These are phyloP conservation scores for Blastocystis sp. DNA, from an alignment of 352 stramenopile species.

Conservation along the genomic window DNA sequence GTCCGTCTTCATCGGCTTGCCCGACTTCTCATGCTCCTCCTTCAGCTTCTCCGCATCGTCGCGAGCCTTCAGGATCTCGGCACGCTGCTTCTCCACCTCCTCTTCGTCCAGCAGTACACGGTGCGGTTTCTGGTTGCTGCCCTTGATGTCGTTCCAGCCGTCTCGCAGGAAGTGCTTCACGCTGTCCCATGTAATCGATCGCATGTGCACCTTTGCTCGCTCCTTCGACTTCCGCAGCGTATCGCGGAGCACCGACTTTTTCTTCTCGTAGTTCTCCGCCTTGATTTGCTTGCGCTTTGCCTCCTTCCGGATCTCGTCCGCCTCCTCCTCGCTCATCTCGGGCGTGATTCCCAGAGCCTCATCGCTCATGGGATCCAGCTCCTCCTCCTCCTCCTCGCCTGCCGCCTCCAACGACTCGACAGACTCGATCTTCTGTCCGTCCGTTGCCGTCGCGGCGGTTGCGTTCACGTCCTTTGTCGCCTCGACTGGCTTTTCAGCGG, in stretches of 20 bases:
- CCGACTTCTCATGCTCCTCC: constrained; percentile 33
- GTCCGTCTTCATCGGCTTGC: constrained; percentile 36
- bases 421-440: background rate
- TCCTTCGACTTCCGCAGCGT: constrained; percentile 20
- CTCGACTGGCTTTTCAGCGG: background rate
- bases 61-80: constrained; percentile 34
- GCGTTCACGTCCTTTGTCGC: background rate
- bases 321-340: constrained; percentile 52
- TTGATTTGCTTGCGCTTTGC: constrained; percentile 53
- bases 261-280: constrained; percentile 55
- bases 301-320: constrained; percentile 1
- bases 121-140: constrained; percentile 3
- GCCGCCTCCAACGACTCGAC: constrained; percentile 36
- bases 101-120: constrained; percentile 50
- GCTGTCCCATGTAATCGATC: constrained; percentile 16
- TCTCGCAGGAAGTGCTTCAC: constrained; percentile 51
- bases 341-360: constrained; percentile 45
- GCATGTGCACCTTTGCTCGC: constrained; percentile 20
- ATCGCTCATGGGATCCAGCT: constrained; percentile 39
- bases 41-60: constrained; percentile 42
- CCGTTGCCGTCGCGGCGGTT: background rate
- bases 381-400: constrained; percentile 14
- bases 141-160: constrained; percentile 50
- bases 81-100: constrained; percentile 19
- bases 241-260: constrained; percentile 18